Evolutionary conservation across 2,329 filamentous ascomycete genomes (phyloP), one percentile per base, ranked within the genome.

Genomic region (Gnomoniopsis sp.): DNA sequence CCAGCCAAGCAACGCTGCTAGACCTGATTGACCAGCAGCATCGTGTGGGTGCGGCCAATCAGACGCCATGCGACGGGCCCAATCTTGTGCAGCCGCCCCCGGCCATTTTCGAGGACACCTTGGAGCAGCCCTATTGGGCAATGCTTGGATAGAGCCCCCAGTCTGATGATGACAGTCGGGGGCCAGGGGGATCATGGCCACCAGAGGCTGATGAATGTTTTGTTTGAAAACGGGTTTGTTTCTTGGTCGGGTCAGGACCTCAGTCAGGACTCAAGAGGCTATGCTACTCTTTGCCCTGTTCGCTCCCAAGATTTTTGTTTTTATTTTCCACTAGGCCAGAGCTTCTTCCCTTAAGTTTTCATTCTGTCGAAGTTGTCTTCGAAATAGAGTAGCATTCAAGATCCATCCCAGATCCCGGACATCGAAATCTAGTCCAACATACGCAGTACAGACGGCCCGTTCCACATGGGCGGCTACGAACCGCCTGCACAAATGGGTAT

Each of bases 391-490:
- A n/a, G n/a, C n/a, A n/a, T n/a, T n/a, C n/a, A n/a, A n/a, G n/a
- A n/a, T n/a, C n/a, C 33, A 36, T 41, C 55, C 30, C 44, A 57
- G 50, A 58, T 51, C 51, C 55, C 55, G 43, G 53, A 58, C 15
- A 51, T 14, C 21, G 38, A 11, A 21, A 49, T 54, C 36, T 54
- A 17, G 23, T 22, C 33, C 26, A 26, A 41, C n/a, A 33, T 38
- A 17, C 33, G 26, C 23, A 44, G 8, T 22, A 10, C 22, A 23
- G 21, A 30, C 56, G 44, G 56, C 26, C 44, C 46, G 53, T 62
- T 51, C 38, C 46, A 30, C 26, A 59, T 52, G 44, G 57, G 60
- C 60, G 60, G 57, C 53, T 62, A 62, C 57, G 57, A 62, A 47
- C 49, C 57, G 53, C 60, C 46, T 41, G 30, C 49, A 38, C n/a